These are phyloP conservation scores for Saccharomycopsis synnaedendra DNA, from an alignment of 805 yeast genomes.

Conservation along the genomic window DNA sequence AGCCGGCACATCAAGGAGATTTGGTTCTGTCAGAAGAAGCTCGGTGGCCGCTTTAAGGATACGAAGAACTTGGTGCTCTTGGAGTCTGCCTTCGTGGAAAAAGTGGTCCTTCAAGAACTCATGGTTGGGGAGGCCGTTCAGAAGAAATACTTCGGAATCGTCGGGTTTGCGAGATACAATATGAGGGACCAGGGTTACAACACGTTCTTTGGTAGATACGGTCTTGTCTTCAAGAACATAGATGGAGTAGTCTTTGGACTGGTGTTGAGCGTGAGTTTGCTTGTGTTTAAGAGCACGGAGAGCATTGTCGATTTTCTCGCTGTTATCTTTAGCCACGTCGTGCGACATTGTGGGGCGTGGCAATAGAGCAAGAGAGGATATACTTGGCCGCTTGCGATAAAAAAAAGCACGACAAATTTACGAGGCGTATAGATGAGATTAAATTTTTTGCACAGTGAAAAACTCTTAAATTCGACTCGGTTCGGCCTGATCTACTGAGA, in stretches of 20 bases:
- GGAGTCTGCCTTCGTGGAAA: slow-evolving; percentile 67
- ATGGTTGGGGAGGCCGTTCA: slow-evolving; percentile 60
- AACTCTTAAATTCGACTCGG: too few relatives aligned
- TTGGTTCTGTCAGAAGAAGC: slow-evolving; percentile 61
- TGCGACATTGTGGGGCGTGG: too few relatives aligned
- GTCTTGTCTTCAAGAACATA: slow-evolving; percentile 36
- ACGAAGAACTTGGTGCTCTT: slow-evolving; percentile 54
- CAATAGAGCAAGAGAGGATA: too few relatives aligned
- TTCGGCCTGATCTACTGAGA: too few relatives aligned
- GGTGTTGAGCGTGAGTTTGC: slow-evolving; percentile 13
- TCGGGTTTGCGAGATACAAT: slow-evolving; percentile 57
- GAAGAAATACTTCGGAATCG: slow-evolving; percentile 54
- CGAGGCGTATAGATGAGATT: too few relatives aligned
- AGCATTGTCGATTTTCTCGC: slow-evolving; percentile 55
- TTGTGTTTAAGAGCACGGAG: slow-evolving; percentile 45
- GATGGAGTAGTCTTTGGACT: slow-evolving; percentile 24
- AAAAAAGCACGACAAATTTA: too few relatives aligned
- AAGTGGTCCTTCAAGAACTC: slow-evolving; percentile 66
- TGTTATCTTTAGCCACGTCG: slow-evolving; percentile 29
- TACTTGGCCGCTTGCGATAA: too few relatives aligned
- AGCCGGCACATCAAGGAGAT: slow-evolving; percentile 69
- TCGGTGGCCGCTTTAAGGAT: slow-evolving; percentile 59
- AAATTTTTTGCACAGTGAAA: too few relatives aligned
- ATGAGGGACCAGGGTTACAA: slow-evolving; percentile 42
- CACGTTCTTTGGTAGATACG: slow-evolving; percentile 34